Conservation (phyloP, 1,284 basidiomycete genomes). For the Heterobasidion annosum region DNA sequence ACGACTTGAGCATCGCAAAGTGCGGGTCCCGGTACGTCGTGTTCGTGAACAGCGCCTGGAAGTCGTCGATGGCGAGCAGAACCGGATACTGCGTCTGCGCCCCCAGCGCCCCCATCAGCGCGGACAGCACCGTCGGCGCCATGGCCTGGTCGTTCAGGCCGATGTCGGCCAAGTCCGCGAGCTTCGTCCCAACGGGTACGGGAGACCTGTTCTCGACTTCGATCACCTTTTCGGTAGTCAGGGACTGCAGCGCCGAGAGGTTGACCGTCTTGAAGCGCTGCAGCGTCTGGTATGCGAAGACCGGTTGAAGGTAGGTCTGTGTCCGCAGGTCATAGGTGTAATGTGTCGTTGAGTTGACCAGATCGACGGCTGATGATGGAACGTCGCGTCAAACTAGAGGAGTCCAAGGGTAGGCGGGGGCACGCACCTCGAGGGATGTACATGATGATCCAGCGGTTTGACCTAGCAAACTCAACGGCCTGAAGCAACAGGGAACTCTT, state of each 20-base stretch:
- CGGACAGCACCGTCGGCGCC: slow-evolving; percentile 60
- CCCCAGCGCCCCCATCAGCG: slow-evolving; percentile 57
- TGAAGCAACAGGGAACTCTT: slow-evolving; percentile 84
- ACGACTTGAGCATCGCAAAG: slow-evolving; percentile 64
- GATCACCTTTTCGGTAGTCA: slow-evolving; percentile 32
- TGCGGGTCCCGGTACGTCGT: slow-evolving; percentile 76
- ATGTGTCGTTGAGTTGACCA: slow-evolving; percentile 73
- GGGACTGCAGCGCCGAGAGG: slow-evolving; percentile 24
- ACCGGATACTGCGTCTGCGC: slow-evolving; percentile 74
- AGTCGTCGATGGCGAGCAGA: slow-evolving; percentile 81
- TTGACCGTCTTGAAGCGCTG: slow-evolving; percentile 53
- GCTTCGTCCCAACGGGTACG: slow-evolving; percentile 37
- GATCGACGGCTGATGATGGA: slow-evolving; percentile 42
- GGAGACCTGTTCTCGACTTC: slow-evolving; percentile 36
- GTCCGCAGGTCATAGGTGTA: slow-evolving; percentile 73
- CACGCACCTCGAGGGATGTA: slow-evolving; percentile 77
- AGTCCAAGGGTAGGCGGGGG: background rate
- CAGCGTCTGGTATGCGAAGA: slow-evolving; percentile 50
- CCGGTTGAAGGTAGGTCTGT: slow-evolving; percentile 74
- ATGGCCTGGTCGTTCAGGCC: slow-evolving; percentile 45
- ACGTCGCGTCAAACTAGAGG: background rate
- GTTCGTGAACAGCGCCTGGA: slow-evolving; percentile 72
- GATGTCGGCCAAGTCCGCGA: slow-evolving; percentile 52
- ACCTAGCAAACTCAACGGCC: slow-evolving; percentile 63
- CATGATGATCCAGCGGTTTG: slow-evolving; percentile 76